phyloP scores from a whole-genome alignment of 1,284 basidiomycete genomes.

The Leccinum griseonigrum region DNA sequence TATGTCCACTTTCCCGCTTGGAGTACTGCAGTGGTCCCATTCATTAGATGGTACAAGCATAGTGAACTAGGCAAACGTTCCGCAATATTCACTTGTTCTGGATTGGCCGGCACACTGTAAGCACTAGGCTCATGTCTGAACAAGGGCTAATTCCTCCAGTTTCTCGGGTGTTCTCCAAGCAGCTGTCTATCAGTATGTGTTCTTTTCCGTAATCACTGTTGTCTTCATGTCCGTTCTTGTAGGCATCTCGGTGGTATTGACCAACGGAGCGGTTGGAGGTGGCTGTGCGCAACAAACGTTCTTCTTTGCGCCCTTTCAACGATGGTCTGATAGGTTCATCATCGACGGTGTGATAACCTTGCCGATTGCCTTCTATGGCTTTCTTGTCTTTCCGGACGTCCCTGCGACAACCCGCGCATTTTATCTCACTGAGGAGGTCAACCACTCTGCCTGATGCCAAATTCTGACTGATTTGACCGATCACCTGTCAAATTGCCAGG shows the following conservation, averaged over 20 bases:
- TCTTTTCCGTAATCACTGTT: neutral
- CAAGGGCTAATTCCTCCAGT: conserved; percentile 31
- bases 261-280: conserved; percentile 67
- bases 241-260: conserved; percentile 55
- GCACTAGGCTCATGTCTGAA: conserved; percentile 12
- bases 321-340: conserved; percentile 49
- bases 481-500: conserved; percentile 35
- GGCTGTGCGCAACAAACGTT: conserved; percentile 49
- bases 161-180: conserved; percentile 74
- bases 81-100: conserved; percentile 69
- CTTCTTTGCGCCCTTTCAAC: neutral
- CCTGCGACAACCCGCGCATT: conserved; percentile 64
- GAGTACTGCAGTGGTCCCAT: neutral
- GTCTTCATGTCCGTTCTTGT: neutral
- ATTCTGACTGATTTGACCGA: neutral
- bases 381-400: conserved; percentile 69
- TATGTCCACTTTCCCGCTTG: conserved; percentile 30
- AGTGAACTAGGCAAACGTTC: conserved; percentile 69
- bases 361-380: conserved; percentile 71
- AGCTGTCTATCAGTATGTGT: conserved; percentile 52
- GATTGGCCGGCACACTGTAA: conserved; percentile 62
- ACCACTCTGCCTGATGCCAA: neutral
- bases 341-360: conserved; percentile 74
- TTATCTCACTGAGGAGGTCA: conserved; percentile 60
- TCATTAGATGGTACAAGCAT: conserved; percentile 64